A percentile compares a stretch with the other conserved stretches of the same genome.
Evolutionary conservation across 306 rosid genomes (phyloP).

Genomic region (Rubus parviflorus): DNA sequence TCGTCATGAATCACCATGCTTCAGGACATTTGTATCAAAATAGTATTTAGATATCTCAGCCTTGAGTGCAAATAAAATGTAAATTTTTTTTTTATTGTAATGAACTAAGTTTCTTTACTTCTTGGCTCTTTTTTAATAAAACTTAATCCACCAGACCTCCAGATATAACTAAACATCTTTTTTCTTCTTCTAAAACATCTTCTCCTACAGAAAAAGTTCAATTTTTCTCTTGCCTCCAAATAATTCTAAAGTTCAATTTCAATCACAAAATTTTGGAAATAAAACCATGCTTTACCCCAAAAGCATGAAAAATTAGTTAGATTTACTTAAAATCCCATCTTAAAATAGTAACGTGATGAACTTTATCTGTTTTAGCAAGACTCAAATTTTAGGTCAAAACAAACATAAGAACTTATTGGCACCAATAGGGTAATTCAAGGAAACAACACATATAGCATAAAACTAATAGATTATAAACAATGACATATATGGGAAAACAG

Average conservation of each 20-base stretch:
- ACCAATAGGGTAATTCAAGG: neutral
- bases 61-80: neutral
- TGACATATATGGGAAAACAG: neutral
- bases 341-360: neutral
- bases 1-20: neutral
- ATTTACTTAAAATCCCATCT: neutral
- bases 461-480: neutral
- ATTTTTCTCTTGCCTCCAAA: neutral
- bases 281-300: neutral
- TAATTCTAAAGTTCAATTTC: neutral
- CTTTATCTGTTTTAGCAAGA: neutral
- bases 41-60: neutral
- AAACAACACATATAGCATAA: neutral
- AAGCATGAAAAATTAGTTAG: neutral
- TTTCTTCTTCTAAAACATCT: neutral
- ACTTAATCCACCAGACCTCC: neutral
- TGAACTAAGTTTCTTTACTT: neutral
- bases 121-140: neutral
- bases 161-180: neutral
- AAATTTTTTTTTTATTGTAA: neutral
- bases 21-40: neutral
- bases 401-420: neutral
- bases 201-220: neutral
- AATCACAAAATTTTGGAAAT: neutral
- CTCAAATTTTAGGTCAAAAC: slow-evolving; percentile 6